A percentile compares a stretch with the other conserved stretches of the same genome.
Evolutionary conservation across 2,329 filamentous ascomycete genomes (phyloP).

Genomic region (Ophiostoma sp.): DNA sequence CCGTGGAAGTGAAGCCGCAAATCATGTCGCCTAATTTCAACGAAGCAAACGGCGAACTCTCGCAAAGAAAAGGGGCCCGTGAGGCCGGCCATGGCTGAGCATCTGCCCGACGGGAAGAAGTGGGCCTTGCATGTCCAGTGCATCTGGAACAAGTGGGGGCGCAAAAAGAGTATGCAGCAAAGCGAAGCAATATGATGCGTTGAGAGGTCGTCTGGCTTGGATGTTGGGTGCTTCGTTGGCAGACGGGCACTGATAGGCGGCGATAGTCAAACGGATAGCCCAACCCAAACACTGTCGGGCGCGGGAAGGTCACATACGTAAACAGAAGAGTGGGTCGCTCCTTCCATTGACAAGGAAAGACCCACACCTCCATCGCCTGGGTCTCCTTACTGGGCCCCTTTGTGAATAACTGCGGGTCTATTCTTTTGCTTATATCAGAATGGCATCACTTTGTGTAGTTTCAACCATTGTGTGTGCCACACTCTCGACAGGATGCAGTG

Average conservation of each 20-base stretch:
- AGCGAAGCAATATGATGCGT: neutral
- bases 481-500: neutral
- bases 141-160: neutral
- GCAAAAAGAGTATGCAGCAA: neutral
- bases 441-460: neutral
- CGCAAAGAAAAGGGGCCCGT: neutral
- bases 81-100: constrained; percentile 4
- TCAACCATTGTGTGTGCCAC: neutral
- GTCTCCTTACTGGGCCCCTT: neutral
- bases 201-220: neutral
- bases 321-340: neutral
- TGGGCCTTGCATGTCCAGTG: neutral
- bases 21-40: neutral
- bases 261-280: neutral
- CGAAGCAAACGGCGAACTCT: neutral
- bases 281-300: neutral
- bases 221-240: neutral
- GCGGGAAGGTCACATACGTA: neutral
- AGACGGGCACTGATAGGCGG: neutral
- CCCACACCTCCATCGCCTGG: neutral
- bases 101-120: neutral
- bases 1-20: neutral
- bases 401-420: neutral
- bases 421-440: neutral
- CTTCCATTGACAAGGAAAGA: neutral